Evolutionary conservation across 306 rosid genomes (phyloP).

Genomic region (Acacia melanoxylon): DNA sequence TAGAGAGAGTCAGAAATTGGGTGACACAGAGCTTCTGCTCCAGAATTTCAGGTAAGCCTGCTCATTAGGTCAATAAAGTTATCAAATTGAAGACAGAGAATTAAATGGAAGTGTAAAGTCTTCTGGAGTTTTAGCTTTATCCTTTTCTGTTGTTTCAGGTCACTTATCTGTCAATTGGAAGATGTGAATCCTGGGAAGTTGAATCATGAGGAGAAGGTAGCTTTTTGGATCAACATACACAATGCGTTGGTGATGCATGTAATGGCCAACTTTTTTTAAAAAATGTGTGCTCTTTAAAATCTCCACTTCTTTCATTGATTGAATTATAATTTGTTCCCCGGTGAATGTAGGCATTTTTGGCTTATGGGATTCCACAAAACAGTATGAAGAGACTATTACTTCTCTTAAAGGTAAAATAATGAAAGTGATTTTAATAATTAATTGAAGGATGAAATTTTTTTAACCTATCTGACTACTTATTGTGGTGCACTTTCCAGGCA

Average conservation of each 20-base stretch:
- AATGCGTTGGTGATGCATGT: conserved; percentile 99
- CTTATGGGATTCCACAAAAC: conserved; percentile 93
- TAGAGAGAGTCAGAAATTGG: conserved; percentile 69
- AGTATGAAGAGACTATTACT: conserved; percentile 74
- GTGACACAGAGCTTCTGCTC: conserved; percentile 67
- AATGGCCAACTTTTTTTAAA: conserved; percentile 27
- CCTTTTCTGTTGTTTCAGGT: conserved; percentile 51
- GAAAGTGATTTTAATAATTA: conserved; percentile 6
- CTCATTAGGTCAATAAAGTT: conserved; percentile 14
- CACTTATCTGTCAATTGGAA: conserved; percentile 73
- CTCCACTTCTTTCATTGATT: conserved; percentile 19
- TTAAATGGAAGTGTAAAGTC: not conserved
- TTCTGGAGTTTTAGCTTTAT: conserved; percentile 14
- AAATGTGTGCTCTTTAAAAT: conserved; percentile 10
- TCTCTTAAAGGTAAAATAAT: conserved; percentile 72
- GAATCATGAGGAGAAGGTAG: conserved; percentile 87
- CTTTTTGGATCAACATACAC: conserved; percentile 96
- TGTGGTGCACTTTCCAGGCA: conserved; percentile 60
- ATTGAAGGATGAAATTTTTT: conserved; percentile 13
- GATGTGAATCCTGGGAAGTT: conserved; percentile 75
- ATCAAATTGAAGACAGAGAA: not conserved
- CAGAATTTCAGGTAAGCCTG: conserved; percentile 82
- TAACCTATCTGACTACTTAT: conserved; percentile 25
- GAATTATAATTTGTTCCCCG: conserved; percentile 22
- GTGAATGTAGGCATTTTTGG: conserved; percentile 84